Percentiles rank a stretch among this genome's conserved stretches.
Conservation (phyloP, 805 yeast genomes). For the Candida dajiaensis region DNA sequence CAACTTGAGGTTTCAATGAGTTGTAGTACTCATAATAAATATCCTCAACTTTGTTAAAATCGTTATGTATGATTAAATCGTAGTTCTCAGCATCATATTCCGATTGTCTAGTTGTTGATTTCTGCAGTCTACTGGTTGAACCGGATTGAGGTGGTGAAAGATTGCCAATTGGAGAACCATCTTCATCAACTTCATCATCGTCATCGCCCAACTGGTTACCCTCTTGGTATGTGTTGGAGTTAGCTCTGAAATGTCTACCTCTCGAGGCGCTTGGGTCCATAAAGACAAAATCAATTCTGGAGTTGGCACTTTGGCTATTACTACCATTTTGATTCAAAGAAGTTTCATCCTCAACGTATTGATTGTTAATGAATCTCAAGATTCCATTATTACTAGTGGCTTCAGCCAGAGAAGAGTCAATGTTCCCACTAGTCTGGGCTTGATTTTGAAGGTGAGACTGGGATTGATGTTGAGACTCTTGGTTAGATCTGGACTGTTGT, state of each 20-base stretch:
- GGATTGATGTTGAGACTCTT: conserved; percentile 10
- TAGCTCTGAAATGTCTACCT: conserved; percentile 18
- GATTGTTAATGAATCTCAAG: conserved; percentile 25
- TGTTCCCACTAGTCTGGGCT: conserved; percentile 10
- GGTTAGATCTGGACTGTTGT: conserved; percentile 15
- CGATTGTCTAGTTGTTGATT: conserved; percentile 18
- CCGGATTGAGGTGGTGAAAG: conserved; percentile 14
- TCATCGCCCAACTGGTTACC: conserved; percentile 10
- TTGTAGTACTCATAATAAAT: conserved; percentile 28
- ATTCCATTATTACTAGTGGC: conserved; percentile 19
- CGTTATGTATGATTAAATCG: conserved; percentile 26
- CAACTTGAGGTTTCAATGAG: conserved; percentile 28
- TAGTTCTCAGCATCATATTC: conserved; percentile 25
- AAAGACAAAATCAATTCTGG: conserved; percentile 25
- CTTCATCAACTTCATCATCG: conserved; percentile 11
- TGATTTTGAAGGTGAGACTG: conserved; percentile 9
- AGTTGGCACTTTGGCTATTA: conserved; percentile 7
- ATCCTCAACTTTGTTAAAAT: conserved; percentile 27
- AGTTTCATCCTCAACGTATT: conserved; percentile 25
- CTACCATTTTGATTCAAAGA: conserved; percentile 8
- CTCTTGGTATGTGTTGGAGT: conserved; percentile 13
- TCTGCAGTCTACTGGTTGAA: conserved; percentile 16
- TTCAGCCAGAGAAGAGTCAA: conserved; percentile 17
- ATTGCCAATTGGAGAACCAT: conserved; percentile 13
- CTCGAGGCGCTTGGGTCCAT: conserved; percentile 25